These are phyloP conservation scores for Udeniomyces megalosporus DNA, from an alignment of 768 basidiomycete species.

Conservation along the genomic window DNA sequence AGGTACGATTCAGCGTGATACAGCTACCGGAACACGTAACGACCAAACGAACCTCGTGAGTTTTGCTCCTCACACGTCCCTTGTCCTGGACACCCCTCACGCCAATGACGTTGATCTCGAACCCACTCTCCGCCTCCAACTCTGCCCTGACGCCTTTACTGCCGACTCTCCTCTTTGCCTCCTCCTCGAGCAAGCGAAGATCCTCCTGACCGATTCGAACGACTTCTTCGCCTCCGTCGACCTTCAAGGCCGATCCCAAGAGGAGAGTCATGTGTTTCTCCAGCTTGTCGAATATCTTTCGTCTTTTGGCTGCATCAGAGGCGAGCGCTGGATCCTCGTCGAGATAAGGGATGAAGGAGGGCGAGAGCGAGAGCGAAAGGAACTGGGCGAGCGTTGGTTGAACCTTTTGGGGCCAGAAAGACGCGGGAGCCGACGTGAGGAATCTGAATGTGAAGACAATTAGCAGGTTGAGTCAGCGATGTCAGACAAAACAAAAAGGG, in stretches of 20 bases:
- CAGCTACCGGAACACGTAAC: neutral
- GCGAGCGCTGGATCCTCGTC: slow-evolving; percentile 20
- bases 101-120: slow-evolving; percentile 81
- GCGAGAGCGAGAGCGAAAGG: slow-evolving; percentile 52
- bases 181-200: slow-evolving; percentile 54
- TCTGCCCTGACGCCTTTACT: slow-evolving; percentile 23
- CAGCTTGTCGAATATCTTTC: slow-evolving; percentile 55
- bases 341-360: slow-evolving; percentile 37
- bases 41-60: slow-evolving; percentile 55
- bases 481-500: neutral
- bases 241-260: slow-evolving; percentile 62
- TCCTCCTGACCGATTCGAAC: slow-evolving; percentile 76
- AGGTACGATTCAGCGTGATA: too few relatives aligned
- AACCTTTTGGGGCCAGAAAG: slow-evolving; percentile 86
- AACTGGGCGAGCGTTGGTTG: slow-evolving; percentile 82
- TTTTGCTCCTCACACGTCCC: slow-evolving; percentile 66
- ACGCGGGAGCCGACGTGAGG: slow-evolving; percentile 67
- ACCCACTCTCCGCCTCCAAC: slow-evolving; percentile 33
- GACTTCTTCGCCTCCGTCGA: slow-evolving; percentile 58
- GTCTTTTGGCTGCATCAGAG: slow-evolving; percentile 35
- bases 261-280: slow-evolving; percentile 76
- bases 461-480: neutral
- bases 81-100: slow-evolving; percentile 70
- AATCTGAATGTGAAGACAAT: slow-evolving; percentile 35
- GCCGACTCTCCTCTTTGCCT: slow-evolving; percentile 44